These are phyloP conservation scores for Plectosphaerella cucumerina DNA, from an alignment of 2,329 filamentous ascomycete species.

Conservation along the genomic window DNA sequence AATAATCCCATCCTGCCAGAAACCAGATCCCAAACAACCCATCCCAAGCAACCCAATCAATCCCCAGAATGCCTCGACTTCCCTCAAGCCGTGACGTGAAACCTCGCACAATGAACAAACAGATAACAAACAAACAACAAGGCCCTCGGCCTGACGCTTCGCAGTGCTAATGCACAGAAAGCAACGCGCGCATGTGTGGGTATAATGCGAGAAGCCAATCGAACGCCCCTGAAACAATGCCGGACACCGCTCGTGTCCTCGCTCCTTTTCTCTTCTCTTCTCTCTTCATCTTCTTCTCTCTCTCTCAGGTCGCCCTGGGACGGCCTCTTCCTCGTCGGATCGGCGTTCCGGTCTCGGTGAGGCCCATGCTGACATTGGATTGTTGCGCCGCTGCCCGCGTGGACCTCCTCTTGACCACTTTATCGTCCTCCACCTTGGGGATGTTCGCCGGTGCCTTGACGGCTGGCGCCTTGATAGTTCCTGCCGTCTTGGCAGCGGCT, in stretches of 20 bases:
- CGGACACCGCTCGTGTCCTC: neutral
- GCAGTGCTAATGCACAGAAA: neutral
- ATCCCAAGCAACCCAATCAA: neutral
- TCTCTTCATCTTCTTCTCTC: neutral
- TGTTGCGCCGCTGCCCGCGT: conserved; percentile 1
- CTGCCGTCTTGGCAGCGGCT: neutral
- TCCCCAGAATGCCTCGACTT: neutral
- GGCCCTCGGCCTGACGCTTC: neutral
- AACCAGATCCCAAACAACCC: neutral
- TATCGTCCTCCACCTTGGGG: neutral
- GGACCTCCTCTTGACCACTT: neutral
- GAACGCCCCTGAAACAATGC: neutral
- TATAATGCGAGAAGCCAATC: neutral
- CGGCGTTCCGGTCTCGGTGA: conserved; percentile 1
- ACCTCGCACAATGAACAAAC: neutral
- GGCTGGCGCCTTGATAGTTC: neutral
- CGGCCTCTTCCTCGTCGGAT: neutral
- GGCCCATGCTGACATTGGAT: conserved; percentile 2
- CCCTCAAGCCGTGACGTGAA: neutral
- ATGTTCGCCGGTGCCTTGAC: neutral
- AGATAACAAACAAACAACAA: neutral
- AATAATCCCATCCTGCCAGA: no score
- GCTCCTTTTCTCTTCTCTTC: neutral
- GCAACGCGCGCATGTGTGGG: neutral
- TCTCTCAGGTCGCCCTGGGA: neutral